These are phyloP conservation scores for Xerocomellus chrysenteron DNA, from an alignment of 768 basidiomycete species.

Conservation along the genomic window DNA sequence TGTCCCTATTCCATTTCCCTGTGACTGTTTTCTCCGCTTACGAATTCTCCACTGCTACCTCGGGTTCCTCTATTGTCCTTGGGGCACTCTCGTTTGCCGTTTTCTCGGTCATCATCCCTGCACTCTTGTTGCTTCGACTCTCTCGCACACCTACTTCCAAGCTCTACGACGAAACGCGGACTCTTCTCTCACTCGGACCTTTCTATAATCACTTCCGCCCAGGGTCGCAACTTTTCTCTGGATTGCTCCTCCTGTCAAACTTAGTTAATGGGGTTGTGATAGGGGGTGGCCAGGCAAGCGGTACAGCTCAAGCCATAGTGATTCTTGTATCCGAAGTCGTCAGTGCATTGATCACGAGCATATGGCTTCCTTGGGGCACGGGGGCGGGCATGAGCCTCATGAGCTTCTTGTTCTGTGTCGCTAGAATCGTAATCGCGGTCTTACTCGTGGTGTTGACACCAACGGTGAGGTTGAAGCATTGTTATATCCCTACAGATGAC, in stretches of 20 bases:
- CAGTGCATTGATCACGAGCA: conserved; percentile 83
- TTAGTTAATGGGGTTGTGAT: conserved; percentile 80
- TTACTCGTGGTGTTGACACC: conserved; percentile 88
- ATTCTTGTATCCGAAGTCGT: conserved; percentile 87
- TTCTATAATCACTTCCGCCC: conserved; percentile 94
- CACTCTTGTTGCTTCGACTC: conserved; percentile 73
- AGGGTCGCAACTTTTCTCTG: conserved; percentile 86
- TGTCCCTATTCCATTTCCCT: conserved; percentile 92
- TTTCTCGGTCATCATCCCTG: conserved; percentile 77
- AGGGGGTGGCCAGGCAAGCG: conserved; percentile 86
- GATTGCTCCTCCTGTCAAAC: conserved; percentile 77
- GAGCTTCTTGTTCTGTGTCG: conserved; percentile 90
- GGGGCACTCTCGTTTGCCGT: conserved; percentile 79
- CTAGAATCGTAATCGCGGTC: conserved; percentile 86
- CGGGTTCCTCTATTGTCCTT: conserved; percentile 65
- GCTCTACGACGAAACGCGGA: conserved; percentile 92
- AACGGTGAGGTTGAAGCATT: conserved; percentile 53
- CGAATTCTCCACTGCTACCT: conserved; percentile 43
- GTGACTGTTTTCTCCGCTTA: conserved; percentile 91
- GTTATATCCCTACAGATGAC: conserved; percentile 1
- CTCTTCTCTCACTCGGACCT: conserved; percentile 85
- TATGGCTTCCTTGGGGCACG: conserved; percentile 96
- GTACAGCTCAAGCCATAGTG: conserved; percentile 88
- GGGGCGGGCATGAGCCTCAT: conserved; percentile 97
- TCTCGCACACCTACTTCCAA: conserved; percentile 81